These are phyloP conservation scores for Vigna mungo DNA, from an alignment of 306 rosid species.

Conservation along the genomic window DNA sequence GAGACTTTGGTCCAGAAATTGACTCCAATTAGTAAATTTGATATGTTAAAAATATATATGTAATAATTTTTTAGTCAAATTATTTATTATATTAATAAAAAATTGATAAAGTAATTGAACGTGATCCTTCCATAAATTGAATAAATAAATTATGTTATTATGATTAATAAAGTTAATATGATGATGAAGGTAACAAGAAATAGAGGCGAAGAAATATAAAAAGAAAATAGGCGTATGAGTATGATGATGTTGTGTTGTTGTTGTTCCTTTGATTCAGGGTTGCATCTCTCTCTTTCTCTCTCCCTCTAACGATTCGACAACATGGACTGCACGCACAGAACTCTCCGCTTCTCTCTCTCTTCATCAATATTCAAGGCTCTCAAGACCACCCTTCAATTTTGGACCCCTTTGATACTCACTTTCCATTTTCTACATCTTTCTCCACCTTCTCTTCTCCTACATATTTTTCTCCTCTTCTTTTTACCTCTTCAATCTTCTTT, in stretches of 20 bases:
- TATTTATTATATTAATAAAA: too few species aligned
- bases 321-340: constrained; percentile 57
- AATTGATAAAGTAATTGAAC: too few species aligned
- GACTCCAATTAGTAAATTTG: too few species aligned
- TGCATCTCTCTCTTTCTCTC: neutral
- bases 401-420: constrained; percentile 10
- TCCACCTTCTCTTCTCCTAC: neutral
- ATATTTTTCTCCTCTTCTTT: neutral
- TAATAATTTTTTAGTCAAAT: too few species aligned
- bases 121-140: too few species aligned
- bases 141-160: too few species aligned
- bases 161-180: too few species aligned
- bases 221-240: constrained; percentile 13
- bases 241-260: constrained; percentile 13
- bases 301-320: constrained; percentile 33
- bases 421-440: neutral
- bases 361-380: constrained; percentile 6
- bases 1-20: too few species aligned
- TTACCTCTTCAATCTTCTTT: neutral
- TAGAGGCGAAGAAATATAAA: neutral
- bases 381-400: constrained; percentile 21
- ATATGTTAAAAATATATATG: too few species aligned
- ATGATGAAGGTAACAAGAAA: neutral
- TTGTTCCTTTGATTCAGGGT: constrained; percentile 33
- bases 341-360: constrained; percentile 45